These are phyloP conservation scores for Aspergillus funiculosus DNA, from an alignment of 495 filamentous ascomycete species.

Conservation along the genomic window DNA sequence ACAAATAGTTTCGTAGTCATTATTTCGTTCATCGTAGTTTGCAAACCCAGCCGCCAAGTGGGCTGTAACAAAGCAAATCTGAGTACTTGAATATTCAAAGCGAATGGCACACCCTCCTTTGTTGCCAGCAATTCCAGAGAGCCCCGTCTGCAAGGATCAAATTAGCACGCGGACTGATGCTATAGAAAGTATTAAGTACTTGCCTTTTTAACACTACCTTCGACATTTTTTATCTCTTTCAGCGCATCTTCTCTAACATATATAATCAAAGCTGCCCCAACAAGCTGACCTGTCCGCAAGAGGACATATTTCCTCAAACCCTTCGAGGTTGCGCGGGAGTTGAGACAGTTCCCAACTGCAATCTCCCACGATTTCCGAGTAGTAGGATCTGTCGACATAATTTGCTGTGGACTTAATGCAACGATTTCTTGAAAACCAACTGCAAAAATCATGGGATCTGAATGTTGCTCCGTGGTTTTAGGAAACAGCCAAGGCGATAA, in stretches of 20 bases:
- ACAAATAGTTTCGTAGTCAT: conserved; percentile 85
- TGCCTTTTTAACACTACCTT: conserved; percentile 88
- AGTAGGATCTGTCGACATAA: conserved; percentile 94
- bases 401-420: conserved; percentile 91
- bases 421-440: conserved; percentile 98
- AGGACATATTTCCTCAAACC: conserved; percentile 77
- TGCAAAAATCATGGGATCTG: conserved; percentile 57
- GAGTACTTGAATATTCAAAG: conserved; percentile 89
- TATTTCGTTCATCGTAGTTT: conserved; percentile 94
- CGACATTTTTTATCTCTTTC: conserved; percentile 85
- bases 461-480: conserved; percentile 34
- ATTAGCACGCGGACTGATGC: conserved; percentile 3
- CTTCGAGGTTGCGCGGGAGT: conserved; percentile 54
- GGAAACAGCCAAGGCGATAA: conserved; percentile 80
- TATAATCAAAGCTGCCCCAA: conserved; percentile 86
- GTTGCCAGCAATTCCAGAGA: conserved; percentile 96
- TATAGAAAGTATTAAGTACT: not conserved
- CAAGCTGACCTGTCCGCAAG: conserved; percentile 85
- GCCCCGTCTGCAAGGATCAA: conserved; percentile 58
- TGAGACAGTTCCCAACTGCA: conserved; percentile 72
- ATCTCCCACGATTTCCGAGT: conserved; percentile 81
- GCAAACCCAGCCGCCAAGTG: conserved; percentile 95
- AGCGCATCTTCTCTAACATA: conserved; percentile 77
- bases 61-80: conserved; percentile 91
- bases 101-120: conserved; percentile 97